Evolutionary conservation across 345 rosid species (phyloP).

Genomic region (Euphorbia lathyris): DNA sequence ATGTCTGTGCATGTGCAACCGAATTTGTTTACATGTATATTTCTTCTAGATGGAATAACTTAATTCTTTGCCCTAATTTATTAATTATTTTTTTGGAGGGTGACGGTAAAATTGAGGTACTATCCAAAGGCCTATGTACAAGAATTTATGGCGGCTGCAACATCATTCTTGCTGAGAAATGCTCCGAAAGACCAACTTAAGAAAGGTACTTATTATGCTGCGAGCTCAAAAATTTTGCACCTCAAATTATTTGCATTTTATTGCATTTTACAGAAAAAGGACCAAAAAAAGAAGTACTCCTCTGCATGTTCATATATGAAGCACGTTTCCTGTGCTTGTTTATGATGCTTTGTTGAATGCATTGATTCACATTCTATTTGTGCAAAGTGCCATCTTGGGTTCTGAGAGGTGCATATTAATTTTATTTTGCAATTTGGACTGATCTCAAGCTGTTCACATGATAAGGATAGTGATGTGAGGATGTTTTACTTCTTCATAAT

Average conservation of each 20-base stretch:
- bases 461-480: neutral
- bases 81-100: constrained; percentile 44
- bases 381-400: too few species aligned
- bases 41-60: constrained; percentile 3
- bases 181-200: constrained; percentile 50
- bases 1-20: neutral
- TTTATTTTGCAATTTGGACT: neutral
- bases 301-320: neutral
- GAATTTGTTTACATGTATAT: neutral
- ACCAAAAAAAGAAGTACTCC: neutral
- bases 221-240: neutral
- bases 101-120: constrained; percentile 62
- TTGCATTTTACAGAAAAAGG: neutral
- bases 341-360: neutral
- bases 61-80: neutral
- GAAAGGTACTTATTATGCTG: constrained; percentile 45
- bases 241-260: neutral
- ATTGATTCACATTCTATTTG: neutral
- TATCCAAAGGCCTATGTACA: constrained; percentile 58
- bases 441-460: neutral
- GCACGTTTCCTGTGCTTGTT: neutral
- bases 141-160: constrained; percentile 70
- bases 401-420: neutral
- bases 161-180: constrained; percentile 84
- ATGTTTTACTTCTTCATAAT: neutral